Evolutionary conservation across 2,329 filamentous ascomycete species (phyloP).

Genomic region (Colletotrichum horii): DNA sequence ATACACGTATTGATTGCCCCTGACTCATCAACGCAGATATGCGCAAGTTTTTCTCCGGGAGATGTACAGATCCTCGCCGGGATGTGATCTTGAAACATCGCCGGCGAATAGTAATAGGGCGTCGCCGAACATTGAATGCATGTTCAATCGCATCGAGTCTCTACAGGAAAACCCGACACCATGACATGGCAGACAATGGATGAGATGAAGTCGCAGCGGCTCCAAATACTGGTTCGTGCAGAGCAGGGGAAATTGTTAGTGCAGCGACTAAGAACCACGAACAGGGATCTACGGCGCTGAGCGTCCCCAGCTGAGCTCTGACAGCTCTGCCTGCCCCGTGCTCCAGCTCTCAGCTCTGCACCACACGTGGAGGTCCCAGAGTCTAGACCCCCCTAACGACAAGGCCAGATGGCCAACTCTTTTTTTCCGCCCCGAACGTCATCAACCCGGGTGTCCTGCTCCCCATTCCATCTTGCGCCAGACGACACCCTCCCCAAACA

Average conservation of each 20-base stretch:
- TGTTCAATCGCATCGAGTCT: neutral
- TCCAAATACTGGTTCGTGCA: neutral
- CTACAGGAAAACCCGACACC: neutral
- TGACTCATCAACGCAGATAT: neutral
- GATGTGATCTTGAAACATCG: neutral
- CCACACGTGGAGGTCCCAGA: neutral
- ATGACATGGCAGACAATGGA: neutral
- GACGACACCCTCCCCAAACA: neutral
- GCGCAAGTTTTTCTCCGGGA: neutral
- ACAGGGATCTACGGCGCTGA: neutral
- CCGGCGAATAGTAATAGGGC: neutral
- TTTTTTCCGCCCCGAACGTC: constrained; percentile 13
- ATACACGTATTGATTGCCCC: neutral
- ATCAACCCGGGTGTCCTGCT: neutral
- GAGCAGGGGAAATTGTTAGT: neutral
- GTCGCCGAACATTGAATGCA: neutral
- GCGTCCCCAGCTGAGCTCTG: neutral
- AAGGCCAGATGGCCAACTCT: constrained; percentile 19
- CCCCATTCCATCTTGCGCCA: neutral
- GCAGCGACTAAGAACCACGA: neutral
- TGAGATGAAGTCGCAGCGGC: neutral
- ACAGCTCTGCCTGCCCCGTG: constrained; percentile 5
- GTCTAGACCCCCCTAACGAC: neutral
- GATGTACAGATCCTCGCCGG: neutral
- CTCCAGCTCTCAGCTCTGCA: constrained; percentile 14